A percentile compares a stretch with the other conserved stretches of the same genome.
Evolutionary conservation across 2,329 filamentous ascomycete species (phyloP).

Genomic region (Phoma sp.): DNA sequence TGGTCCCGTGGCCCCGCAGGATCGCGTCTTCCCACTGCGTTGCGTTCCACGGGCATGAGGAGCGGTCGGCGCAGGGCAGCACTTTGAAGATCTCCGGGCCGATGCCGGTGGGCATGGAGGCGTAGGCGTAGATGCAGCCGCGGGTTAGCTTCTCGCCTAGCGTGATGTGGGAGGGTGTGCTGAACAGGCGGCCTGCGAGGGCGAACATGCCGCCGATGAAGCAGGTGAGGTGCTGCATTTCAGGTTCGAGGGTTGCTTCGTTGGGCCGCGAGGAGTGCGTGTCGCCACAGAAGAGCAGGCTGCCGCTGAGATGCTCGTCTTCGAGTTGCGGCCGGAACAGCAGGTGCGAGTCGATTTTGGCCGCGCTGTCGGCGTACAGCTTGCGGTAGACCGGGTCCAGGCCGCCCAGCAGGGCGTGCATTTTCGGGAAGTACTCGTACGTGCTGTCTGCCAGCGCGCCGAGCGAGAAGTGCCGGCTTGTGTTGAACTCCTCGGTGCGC

Average conservation of each 20-base stretch:
- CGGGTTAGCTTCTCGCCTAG: constrained; percentile 65
- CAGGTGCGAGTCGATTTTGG: constrained; percentile 54
- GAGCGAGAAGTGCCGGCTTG: constrained; percentile 39
- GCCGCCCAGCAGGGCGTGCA: constrained; percentile 51
- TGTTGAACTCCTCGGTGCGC: constrained; percentile 33
- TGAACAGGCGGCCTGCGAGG: constrained; percentile 63
- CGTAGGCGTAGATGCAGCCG: constrained; percentile 67
- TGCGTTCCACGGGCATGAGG: constrained; percentile 60
- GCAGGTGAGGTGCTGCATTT: constrained; percentile 65
- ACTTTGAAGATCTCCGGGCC: constrained; percentile 66
- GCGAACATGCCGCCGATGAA: constrained; percentile 68
- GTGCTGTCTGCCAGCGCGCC: constrained; percentile 48
- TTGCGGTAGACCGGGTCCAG: constrained; percentile 55
- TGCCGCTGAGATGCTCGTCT: constrained; percentile 28
- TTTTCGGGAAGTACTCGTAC: constrained; percentile 50
- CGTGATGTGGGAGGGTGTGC: constrained; percentile 58
- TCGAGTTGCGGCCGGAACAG: constrained; percentile 55
- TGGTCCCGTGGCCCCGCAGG: constrained; percentile 24
- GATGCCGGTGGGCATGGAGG: constrained; percentile 60
- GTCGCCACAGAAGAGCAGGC: constrained; percentile 45
- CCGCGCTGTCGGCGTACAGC: constrained; percentile 61
- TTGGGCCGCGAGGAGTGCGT: constrained; percentile 31
- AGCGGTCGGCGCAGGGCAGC: constrained; percentile 53
- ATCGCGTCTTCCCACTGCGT: constrained; percentile 55
- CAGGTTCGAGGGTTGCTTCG: constrained; percentile 46